These are phyloP conservation scores for Calonectria hawksworthii DNA, from an alignment of 2,329 filamentous ascomycete genomes.

Conservation along the genomic window DNA sequence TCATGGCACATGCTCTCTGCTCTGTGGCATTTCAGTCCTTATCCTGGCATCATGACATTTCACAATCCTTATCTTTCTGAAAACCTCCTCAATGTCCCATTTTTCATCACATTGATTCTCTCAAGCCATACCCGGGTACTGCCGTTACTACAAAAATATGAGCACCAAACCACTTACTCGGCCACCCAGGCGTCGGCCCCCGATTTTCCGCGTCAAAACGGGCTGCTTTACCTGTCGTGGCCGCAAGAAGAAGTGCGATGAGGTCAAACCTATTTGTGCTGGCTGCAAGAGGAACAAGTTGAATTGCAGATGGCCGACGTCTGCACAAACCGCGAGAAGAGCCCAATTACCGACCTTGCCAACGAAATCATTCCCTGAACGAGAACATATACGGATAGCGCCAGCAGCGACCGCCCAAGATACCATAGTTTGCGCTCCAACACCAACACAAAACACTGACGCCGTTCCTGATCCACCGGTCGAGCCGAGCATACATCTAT, in stretches of 20 bases:
- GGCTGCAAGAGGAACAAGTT: conserved; percentile 48
- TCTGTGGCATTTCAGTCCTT: not conserved
- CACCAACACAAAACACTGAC: not conserved
- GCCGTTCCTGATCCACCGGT: not conserved
- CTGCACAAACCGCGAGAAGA: not conserved
- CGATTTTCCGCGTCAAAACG: conserved; percentile 29
- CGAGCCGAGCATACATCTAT: not conserved
- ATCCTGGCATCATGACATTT: conserved; percentile 3
- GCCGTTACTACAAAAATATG: not conserved
- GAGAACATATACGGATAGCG: not conserved
- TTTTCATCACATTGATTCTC: not conserved
- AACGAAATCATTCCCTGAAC: not conserved
- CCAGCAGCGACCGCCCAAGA: not conserved
- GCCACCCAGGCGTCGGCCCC: not conserved
- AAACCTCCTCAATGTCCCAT: not conserved
- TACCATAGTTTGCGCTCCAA: not conserved
- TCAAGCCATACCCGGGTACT: too few relatives aligned
- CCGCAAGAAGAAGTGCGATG: conserved; percentile 59
- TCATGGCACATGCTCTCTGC: conserved; percentile 5
- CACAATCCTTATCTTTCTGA: not conserved
- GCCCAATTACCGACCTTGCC: not conserved
- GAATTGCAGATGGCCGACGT: conserved; percentile 36
- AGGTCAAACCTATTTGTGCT: conserved; percentile 52
- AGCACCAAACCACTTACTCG: not conserved
- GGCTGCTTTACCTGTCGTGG: conserved; percentile 56